phyloP scores from a whole-genome alignment of 371 early-diverging fungal genomes.

The Saksenaea vasiformis region DNA sequence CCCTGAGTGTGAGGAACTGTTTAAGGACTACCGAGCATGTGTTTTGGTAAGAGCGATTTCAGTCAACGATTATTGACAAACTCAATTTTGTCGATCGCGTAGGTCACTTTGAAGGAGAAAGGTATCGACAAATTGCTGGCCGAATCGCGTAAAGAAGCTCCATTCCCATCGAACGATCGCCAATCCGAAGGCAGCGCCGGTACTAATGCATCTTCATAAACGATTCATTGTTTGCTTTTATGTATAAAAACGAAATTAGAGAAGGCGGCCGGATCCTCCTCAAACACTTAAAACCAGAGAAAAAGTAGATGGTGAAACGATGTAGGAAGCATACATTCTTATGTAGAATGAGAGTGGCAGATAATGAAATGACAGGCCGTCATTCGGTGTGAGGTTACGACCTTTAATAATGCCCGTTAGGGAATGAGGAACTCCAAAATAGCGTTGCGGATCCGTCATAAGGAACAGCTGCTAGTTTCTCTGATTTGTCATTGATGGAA shows the following conservation, averaged over 20 bases:
- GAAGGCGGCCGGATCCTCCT: neutral
- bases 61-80: neutral
- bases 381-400: no score
- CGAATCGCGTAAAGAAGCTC: constrained; percentile 78
- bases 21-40: constrained; percentile 84
- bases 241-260: neutral
- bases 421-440: no score
- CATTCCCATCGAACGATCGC: constrained; percentile 46
- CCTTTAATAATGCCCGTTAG: no score
- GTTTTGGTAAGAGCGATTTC: constrained; percentile 66
- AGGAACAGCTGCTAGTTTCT: no score
- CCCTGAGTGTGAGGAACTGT: constrained; percentile 84
- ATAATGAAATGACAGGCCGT: no score
- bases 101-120: constrained; percentile 79
- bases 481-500: no score
- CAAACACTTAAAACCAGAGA: neutral
- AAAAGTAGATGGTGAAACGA: neutral
- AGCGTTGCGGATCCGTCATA: no score
- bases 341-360: no score
- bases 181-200: neutral
- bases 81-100: neutral
- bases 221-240: neutral
- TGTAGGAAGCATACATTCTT: no score
- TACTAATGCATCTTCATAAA: neutral
- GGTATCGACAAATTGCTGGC: constrained; percentile 74